Evolutionary conservation across 176 grass and related monocot species (phyloP), one percentile per base, ranked within the genome.

Genomic region (Ampelocalamus luodianensis): DNA sequence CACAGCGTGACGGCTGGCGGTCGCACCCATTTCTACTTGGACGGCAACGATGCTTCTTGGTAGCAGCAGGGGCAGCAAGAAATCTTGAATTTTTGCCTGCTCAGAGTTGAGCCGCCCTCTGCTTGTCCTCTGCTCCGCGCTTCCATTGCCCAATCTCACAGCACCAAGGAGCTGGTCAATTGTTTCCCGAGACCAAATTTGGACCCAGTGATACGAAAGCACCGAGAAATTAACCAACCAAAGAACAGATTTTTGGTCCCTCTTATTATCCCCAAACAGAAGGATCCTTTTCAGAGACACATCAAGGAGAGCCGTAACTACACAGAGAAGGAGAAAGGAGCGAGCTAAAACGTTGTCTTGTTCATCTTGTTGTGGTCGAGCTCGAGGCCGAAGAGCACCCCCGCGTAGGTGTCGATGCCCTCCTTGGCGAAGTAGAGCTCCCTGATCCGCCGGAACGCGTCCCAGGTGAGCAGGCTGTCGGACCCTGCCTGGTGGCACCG

Each of bases 401-500:
- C 96, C 8, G 85, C 80, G 45, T 75, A 87, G 10, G 26, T 20
- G 55, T 90, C 18, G 0, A 83, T 75, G 16, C 74, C 69, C 15
- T 76, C 61, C 34, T 74, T 74, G 27, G 56, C 24, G 63, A 99
- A 99, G 87, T 88, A 96, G 16, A 88, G 38, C 18, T 89, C 46
- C 26, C 59, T 89, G 81, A 99, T 72, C 61, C 79, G 70, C 2
- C 89, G 13, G 82, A 96, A 99, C 0, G 84, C 87, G 71, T 89
- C 90, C 91, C 93, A 99, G 0, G 96, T 99, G 6, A 99, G 90
- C 45, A 94, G 50, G 81, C 91, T 92, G 77, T 99, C 96, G 0
- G 96, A 99, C 0, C 86, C 96, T 0, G 96, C 96, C 88, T 99
- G 96, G 83, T 99, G 96, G 10, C 91, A 76, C 38, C 75, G 3